Evolutionary conservation across 1,284 basidiomycete species (phyloP).

Genomic region (Trichosporon coremiiforme): DNA sequence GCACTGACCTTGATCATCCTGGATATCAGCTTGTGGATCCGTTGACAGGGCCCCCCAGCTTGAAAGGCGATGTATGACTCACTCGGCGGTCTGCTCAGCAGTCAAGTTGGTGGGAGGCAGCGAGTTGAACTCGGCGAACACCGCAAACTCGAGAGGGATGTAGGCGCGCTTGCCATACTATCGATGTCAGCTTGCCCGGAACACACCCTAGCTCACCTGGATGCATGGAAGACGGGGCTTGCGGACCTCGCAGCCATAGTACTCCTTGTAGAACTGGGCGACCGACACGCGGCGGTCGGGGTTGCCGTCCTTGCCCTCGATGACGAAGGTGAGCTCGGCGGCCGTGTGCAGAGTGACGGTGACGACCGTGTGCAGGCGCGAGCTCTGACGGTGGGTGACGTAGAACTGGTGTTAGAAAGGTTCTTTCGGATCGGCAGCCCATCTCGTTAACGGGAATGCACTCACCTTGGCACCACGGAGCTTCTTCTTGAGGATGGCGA

Average conservation of each 20-base stretch:
- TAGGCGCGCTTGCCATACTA: conserved; percentile 47
- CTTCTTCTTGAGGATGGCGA: conserved; percentile 40
- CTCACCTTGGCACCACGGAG: conserved; percentile 44
- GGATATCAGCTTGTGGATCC: not conserved
- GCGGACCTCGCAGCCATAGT: conserved; percentile 37
- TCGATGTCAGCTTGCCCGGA: conserved; percentile 18
- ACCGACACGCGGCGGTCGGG: conserved; percentile 39
- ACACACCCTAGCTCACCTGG: conserved; percentile 35
- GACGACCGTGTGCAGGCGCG: conserved; percentile 44
- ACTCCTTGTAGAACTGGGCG: conserved; percentile 50
- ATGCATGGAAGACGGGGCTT: conserved; percentile 51
- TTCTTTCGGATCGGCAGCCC: too few species aligned
- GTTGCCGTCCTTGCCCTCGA: conserved; percentile 42
- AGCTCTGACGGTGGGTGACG: conserved; percentile 45
- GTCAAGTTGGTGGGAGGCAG: conserved; percentile 46
- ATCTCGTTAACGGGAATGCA: not conserved
- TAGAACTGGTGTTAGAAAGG: conserved; percentile 34
- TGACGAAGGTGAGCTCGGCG: conserved; percentile 41
- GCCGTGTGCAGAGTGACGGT: conserved; percentile 43
- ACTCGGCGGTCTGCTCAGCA: conserved; percentile 47
- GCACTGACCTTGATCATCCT: conserved; percentile 56
- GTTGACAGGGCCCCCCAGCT: too few species aligned
- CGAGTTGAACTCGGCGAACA: conserved; percentile 49
- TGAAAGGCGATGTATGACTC: conserved; percentile 22
- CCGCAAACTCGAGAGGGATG: conserved; percentile 51